These are phyloP conservation scores for Trichosporon coremiiforme DNA, from an alignment of 1,284 basidiomycete genomes.

Conservation along the genomic window DNA sequence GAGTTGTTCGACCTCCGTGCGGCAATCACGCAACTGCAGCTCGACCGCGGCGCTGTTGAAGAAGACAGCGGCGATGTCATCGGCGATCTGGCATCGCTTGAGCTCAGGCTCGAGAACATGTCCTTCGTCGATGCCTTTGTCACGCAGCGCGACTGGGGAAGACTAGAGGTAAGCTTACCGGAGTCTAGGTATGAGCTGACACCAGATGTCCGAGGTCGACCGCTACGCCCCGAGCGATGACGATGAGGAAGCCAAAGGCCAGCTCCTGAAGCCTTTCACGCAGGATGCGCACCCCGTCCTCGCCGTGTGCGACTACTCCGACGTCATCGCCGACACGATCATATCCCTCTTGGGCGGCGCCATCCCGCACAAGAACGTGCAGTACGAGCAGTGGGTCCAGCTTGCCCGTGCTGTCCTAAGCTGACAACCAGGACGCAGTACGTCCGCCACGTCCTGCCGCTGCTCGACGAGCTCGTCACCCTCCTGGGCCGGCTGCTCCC, in stretches of 20 bases:
- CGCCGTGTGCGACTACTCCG: conserved; percentile 30
- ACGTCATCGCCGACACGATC: conserved; percentile 36
- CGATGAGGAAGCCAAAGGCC: conserved; percentile 64
- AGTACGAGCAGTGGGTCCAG: conserved; percentile 32
- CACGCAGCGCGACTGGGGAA: conserved; percentile 54
- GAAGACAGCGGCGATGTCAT: neutral
- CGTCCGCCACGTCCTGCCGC: conserved; percentile 52
- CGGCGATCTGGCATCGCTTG: neutral
- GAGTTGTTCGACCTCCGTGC: conserved; percentile 64
- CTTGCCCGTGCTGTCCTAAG: neutral
- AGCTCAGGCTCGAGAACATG: conserved; percentile 33
- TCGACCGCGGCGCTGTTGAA: conserved; percentile 44
- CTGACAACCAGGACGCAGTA: conserved; percentile 34
- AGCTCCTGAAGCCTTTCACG: conserved; percentile 58
- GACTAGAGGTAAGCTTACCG: conserved; percentile 58
- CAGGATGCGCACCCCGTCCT: conserved; percentile 34
- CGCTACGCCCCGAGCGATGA: conserved; percentile 58
- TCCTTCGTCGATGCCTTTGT: conserved; percentile 63
- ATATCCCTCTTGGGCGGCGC: conserved; percentile 23
- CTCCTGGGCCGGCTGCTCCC: conserved; percentile 56
- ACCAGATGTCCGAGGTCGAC: conserved; percentile 56
- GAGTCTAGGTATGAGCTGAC: neutral
- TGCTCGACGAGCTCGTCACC: conserved; percentile 58
- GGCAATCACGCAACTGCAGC: conserved; percentile 65
- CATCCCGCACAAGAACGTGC: conserved; percentile 27